These are phyloP conservation scores for Aspergillus campestris DNA, from an alignment of 495 filamentous ascomycete genomes.

Conservation along the genomic window DNA sequence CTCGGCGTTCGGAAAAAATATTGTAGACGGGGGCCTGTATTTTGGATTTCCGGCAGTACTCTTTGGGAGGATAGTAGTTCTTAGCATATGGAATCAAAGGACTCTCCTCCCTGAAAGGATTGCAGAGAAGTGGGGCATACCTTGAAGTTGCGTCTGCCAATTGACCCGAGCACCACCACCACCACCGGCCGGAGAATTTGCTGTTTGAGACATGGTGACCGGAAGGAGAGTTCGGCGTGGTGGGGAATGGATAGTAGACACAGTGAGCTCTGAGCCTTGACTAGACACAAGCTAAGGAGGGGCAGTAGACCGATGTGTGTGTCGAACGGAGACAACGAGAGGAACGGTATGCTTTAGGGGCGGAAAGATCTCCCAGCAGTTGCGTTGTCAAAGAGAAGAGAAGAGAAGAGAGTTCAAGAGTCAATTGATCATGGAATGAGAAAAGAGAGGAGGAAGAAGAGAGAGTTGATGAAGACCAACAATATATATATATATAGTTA, in stretches of 20 bases:
- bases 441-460: not conserved
- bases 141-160: conserved; percentile 47
- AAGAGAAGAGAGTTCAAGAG: conserved; percentile 7
- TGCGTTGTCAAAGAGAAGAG: conserved; percentile 1
- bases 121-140: conserved; percentile 31
- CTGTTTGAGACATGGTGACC: conserved; percentile 24
- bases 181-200: conserved; percentile 14
- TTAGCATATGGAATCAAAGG: conserved; percentile 8
- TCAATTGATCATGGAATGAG: conserved; percentile 11
- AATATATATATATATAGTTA: no score
- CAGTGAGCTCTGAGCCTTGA: no score
- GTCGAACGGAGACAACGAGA: not conserved
- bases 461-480: no score
- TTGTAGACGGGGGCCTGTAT: conserved; percentile 53
- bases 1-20: conserved; percentile 71
- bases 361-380: no score
- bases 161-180: conserved; percentile 12
- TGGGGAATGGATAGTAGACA: conserved; percentile 1
- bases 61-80: conserved; percentile 29
- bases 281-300: no score
- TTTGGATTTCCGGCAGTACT: conserved; percentile 49
- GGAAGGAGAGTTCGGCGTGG: not conserved
- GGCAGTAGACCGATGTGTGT: not conserved
- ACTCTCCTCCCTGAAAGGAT: conserved; percentile 3
- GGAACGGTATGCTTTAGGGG: not conserved